phyloP scores from a whole-genome alignment of 2,329 filamentous ascomycete species.

The Cladophialophora psammophila region DNA sequence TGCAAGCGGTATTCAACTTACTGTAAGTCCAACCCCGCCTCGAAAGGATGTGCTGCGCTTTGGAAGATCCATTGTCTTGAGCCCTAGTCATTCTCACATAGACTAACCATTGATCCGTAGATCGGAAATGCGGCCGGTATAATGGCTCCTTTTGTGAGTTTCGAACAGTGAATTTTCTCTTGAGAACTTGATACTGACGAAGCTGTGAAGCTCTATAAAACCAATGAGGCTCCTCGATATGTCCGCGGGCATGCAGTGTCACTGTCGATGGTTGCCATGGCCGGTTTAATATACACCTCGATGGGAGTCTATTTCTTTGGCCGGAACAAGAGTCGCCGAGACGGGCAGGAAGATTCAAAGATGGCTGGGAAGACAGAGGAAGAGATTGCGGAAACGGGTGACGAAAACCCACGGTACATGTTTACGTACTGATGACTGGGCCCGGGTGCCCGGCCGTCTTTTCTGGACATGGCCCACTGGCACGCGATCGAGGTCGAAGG shows the following conservation, averaged over 20 bases:
- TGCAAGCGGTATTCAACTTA: constrained; percentile 61
- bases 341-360: constrained; percentile 50
- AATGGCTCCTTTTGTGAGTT: constrained; percentile 72
- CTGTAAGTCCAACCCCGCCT: not conserved
- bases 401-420: constrained; percentile 48
- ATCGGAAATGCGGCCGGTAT: constrained; percentile 75
- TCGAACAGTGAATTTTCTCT: not conserved
- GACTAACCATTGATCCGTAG: constrained; percentile 63
- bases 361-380: constrained; percentile 51
- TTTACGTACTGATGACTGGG: constrained; percentile 46
- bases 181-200: not conserved
- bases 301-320: constrained; percentile 62
- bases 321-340: constrained; percentile 54
- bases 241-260: constrained; percentile 68
- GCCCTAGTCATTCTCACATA: constrained; percentile 11
- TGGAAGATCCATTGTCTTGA: not conserved
- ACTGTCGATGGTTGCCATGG: constrained; percentile 64
- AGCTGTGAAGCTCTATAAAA: constrained; percentile 46
- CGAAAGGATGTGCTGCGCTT: not conserved
- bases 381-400: constrained; percentile 53
- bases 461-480: not conserved
- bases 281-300: constrained; percentile 60
- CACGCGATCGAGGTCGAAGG: not conserved
- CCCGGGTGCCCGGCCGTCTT: not conserved
- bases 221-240: constrained; percentile 63